These are phyloP conservation scores for Ophiostoma piceae DNA, from an alignment of 2,329 filamentous ascomycete species.

Conservation along the genomic window DNA sequence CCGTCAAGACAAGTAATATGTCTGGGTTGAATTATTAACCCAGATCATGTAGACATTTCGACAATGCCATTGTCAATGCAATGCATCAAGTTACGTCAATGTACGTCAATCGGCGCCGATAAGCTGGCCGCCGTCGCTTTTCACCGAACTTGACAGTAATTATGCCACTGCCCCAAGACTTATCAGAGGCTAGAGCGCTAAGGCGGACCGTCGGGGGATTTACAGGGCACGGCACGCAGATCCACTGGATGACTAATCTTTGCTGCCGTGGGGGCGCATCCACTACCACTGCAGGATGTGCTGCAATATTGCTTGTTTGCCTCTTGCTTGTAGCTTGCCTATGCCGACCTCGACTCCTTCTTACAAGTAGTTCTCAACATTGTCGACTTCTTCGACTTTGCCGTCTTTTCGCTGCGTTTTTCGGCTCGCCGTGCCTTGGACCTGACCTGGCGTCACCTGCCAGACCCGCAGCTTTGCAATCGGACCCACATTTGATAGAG, in stretches of 20 bases:
- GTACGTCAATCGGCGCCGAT: not conserved
- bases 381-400: not conserved
- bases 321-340: not conserved
- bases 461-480: not conserved
- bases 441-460: not conserved
- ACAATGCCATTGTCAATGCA: no score
- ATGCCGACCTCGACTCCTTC: not conserved
- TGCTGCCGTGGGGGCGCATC: not conserved
- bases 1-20: not conserved
- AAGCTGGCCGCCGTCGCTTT: not conserved
- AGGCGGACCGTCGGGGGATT: not conserved
- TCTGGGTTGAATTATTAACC: not conserved
- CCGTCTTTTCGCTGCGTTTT: not conserved
- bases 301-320: not conserved
- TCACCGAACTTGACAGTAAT: not conserved
- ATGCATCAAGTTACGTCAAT: no score
- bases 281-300: not conserved
- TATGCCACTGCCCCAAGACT: constrained; percentile 1
- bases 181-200: not conserved
- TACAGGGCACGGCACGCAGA: constrained; percentile 10
- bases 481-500: not conserved
- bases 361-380: no score
- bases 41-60: not conserved
- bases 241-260: not conserved
- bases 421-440: not conserved